Percentiles rank a stretch among this genome's conserved stretches.
phyloP scores from a whole-genome alignment of 1,284 basidiomycete genomes.

The Ceratobasidium sp. region DNA sequence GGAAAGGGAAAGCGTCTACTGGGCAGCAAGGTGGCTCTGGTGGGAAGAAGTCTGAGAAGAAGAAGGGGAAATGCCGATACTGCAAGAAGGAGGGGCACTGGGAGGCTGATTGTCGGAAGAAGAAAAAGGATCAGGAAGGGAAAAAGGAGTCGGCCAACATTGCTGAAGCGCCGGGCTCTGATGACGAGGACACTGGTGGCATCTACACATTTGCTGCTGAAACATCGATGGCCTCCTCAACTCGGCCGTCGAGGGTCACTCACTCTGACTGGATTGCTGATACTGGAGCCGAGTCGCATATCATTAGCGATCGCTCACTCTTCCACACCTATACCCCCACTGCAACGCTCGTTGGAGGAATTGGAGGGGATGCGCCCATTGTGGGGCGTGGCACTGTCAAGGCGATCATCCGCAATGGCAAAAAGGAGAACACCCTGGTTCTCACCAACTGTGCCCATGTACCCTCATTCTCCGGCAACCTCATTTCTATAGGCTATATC shows the following conservation, averaged over 20 bases:
- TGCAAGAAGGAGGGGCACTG: background rate
- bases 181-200: background rate
- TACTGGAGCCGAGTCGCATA: background rate
- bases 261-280: background rate
- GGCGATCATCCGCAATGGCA: too few relatives aligned
- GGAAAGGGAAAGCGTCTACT: too few relatives aligned
- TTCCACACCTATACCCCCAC: background rate
- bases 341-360: background rate
- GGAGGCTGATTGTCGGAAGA: background rate
- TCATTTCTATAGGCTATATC: background rate
- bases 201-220: background rate
- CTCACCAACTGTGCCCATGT: background rate
- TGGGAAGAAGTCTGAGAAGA: background rate
- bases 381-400: background rate
- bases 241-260: too few relatives aligned
- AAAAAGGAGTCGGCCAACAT: background rate
- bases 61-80: background rate
- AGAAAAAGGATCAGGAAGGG: background rate
- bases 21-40: background rate
- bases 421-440: background rate
- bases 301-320: background rate
- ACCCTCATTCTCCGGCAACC: background rate
- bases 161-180: background rate
- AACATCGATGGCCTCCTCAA: too few relatives aligned
- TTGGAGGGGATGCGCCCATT: background rate